Percentiles rank a stretch among this genome's conserved stretches.
Conservation (phyloP, 495 filamentous ascomycete genomes). For the Lepidopterella palustris region DNA sequence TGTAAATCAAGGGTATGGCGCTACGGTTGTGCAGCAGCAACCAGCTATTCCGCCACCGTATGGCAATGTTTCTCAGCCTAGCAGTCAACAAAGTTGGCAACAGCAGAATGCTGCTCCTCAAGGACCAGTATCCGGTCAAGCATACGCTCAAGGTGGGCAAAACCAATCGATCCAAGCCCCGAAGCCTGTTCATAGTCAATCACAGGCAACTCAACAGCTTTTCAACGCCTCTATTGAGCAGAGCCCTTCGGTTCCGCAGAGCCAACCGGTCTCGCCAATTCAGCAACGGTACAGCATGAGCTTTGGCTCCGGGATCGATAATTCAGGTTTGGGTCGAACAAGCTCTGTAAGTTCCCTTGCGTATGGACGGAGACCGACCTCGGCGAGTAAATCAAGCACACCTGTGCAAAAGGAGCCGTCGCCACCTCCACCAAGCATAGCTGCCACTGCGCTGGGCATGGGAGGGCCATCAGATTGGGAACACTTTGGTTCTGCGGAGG, state of each 20-base stretch:
- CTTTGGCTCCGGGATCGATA: constrained; percentile 3
- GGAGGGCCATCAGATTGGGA: constrained; percentile 58
- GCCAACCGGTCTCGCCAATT: constrained; percentile 24
- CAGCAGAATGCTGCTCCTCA: constrained; percentile 10
- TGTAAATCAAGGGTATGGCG: constrained; percentile 7
- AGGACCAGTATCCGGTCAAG: constrained; percentile 1
- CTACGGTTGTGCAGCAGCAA: constrained; percentile 7
- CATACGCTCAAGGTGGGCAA: constrained; percentile 15
- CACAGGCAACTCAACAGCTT: constrained; percentile 16
- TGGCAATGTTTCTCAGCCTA: not conserved
- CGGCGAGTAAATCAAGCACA: not conserved
- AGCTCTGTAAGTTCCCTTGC: constrained; percentile 27
- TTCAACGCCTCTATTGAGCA: constrained; percentile 12
- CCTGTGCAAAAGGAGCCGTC: not conserved
- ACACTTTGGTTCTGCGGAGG: constrained; percentile 37
- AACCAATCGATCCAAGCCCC: constrained; percentile 23
- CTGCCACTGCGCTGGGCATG: constrained; percentile 45
- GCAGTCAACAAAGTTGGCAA: constrained; percentile 18
- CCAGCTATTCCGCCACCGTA: constrained; percentile 3
- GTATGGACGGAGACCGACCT: constrained; percentile 8
- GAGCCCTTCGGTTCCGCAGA: constrained; percentile 12
- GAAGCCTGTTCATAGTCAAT: constrained; percentile 20
- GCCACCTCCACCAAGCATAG: constrained; percentile 6
- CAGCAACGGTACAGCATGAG: constrained; percentile 20
- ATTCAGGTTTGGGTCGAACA: constrained; percentile 10